A percentile compares a stretch with the other conserved stretches of the same genome.
These are phyloP conservation scores for Gentiana dahurica DNA, from an alignment of 257 asterid species.

Conservation along the genomic window DNA sequence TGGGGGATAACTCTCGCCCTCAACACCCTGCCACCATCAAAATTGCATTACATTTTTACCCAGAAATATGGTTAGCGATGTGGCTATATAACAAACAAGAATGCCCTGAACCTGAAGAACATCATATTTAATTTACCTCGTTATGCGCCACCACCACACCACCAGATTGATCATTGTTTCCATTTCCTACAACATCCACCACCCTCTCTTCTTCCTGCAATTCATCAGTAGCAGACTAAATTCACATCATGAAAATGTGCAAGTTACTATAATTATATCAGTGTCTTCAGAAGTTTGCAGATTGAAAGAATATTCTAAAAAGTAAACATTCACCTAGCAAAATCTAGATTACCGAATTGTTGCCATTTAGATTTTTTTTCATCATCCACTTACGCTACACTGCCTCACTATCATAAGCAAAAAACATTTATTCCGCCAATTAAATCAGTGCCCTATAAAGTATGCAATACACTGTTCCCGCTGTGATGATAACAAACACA, in stretches of 20 bases:
- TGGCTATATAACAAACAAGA: too few relatives aligned
- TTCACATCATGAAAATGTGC: too few relatives aligned
- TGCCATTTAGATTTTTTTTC: too few relatives aligned
- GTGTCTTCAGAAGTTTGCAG: neutral
- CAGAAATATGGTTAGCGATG: neutral
- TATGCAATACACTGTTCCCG: too few relatives aligned
- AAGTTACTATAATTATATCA: neutral
- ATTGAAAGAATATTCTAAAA: neutral
- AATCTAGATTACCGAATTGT: too few relatives aligned
- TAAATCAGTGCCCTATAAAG: too few relatives aligned
- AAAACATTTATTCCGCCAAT: too few relatives aligned
- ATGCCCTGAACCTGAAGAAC: constrained; percentile 15
- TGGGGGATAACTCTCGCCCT: constrained; percentile 25
- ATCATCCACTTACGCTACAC: too few relatives aligned
- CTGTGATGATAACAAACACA: too few relatives aligned
- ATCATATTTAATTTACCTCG: constrained; percentile 37
- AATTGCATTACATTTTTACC: too few relatives aligned
- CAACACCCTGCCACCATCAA: constrained; percentile 24
- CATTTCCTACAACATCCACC: constrained; percentile 25
- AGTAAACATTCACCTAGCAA: neutral
- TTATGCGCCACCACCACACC: constrained; percentile 12
- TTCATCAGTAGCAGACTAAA: too few relatives aligned
- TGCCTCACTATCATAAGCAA: too few relatives aligned
- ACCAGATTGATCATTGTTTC: constrained; percentile 25
- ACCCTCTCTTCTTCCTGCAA: constrained; percentile 40